Conservation (phyloP, 2,329 filamentous ascomycete species). For the Triangularia verruculosa region DNA sequence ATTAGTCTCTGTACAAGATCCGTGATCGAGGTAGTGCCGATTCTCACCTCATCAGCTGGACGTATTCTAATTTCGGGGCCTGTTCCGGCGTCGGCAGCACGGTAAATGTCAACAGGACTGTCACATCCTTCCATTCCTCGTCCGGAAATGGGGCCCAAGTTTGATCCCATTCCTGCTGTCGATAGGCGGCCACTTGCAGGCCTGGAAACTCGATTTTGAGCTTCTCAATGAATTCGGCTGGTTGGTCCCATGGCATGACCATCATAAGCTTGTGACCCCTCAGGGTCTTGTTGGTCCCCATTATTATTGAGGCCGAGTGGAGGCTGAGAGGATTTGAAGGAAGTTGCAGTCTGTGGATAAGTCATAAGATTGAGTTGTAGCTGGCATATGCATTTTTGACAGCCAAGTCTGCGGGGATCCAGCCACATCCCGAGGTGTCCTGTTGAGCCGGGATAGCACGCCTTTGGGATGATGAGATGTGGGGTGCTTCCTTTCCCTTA, state of each 20-base stretch:
- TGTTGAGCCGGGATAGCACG: not conserved
- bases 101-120: conserved; percentile 44
- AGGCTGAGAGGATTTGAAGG: not conserved
- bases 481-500: not conserved
- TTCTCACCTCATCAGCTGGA: conserved; percentile 46
- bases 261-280: conserved; percentile 49
- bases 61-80: conserved; percentile 48
- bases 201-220: conserved; percentile 43
- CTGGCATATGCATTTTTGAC: not conserved
- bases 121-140: conserved; percentile 48
- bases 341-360: not conserved
- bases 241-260: conserved; percentile 34
- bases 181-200: conserved; percentile 37
- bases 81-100: conserved; percentile 42
- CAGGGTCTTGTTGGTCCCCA: conserved; percentile 37
- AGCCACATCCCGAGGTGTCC: not conserved
- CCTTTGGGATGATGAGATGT: not conserved
- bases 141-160: conserved; percentile 25
- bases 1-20: no score
- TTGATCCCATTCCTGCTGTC: conserved; percentile 32
- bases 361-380: not conserved
- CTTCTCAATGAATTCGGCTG: conserved; percentile 35
- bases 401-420: not conserved
- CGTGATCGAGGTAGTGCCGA: not conserved
- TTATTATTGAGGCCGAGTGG: not conserved